These are phyloP conservation scores for Phytophthora ohioensis DNA, from an alignment of 352 stramenopile genomes.

Conservation along the genomic window DNA sequence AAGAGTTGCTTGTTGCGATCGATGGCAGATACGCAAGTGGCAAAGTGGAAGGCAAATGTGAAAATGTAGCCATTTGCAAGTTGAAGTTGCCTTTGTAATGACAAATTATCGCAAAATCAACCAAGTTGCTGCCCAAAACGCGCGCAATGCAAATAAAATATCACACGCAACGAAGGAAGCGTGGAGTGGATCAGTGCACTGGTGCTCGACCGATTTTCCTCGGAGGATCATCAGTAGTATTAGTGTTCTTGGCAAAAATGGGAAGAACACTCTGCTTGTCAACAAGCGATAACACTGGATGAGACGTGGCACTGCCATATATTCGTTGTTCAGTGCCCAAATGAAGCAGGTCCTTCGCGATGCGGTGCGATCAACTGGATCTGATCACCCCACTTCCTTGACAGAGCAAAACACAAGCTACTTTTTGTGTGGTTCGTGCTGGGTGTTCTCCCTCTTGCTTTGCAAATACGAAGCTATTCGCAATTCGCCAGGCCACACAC, in stretches of 20 bases:
- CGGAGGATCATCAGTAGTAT: too few relatives aligned
- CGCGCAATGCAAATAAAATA: neutral
- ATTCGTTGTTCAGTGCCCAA: neutral
- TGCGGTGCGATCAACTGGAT: neutral
- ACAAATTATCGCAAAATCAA: constrained; percentile 8
- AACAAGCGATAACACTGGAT: too few relatives aligned
- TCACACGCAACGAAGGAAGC: neutral
- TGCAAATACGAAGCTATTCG: too few relatives aligned
- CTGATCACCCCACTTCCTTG: neutral
- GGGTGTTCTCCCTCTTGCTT: too few relatives aligned
- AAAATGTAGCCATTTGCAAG: constrained; percentile 28
- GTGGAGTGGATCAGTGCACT: too few relatives aligned
- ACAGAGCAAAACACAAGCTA: too few relatives aligned
- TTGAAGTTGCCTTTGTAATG: constrained; percentile 28
- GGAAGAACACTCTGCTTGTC: too few relatives aligned
- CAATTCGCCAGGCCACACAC: neutral
- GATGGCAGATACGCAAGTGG: constrained; percentile 16
- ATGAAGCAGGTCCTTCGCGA: neutral
- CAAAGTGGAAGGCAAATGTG: neutral
- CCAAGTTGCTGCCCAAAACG: neutral
- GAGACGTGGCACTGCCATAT: too few relatives aligned
- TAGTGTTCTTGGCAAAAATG: neutral
- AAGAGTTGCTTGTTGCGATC: constrained; percentile 1
- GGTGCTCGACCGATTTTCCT: too few relatives aligned
- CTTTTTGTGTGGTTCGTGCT: too few relatives aligned